Base-by-base conservation (phyloP, 768 basidiomycete genomes). In the Rhizopogon sp. region DNA sequence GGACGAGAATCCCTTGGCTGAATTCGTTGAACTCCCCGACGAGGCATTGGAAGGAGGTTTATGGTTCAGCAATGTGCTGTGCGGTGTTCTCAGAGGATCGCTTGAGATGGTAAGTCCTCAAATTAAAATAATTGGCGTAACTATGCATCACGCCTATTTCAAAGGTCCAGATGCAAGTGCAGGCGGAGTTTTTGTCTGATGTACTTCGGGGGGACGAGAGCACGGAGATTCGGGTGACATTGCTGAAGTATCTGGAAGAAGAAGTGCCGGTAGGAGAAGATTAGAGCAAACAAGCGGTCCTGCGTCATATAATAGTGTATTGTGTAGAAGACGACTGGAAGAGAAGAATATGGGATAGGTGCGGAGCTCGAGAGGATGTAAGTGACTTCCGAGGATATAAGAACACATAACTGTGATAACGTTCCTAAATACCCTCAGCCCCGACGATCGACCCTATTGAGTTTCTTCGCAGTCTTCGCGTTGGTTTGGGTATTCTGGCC, bases 1-100 rank as follows among this genome's bases (percentile, higher is more conserved):
- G 6, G 97, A 98, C 53, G 97, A 99, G 67, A 99, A 99, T 66
- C 97, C 97, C 0, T 69, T 99, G 56, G 85, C 94, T 7, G 97
- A 99, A 64, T 98, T 99, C 70, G 96, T 96, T 22, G 97, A 98
- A 66, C 78, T 99, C 20, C 96, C 97, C 0, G 90, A 94, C 50
- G 94, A 97, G 61, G 93, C 83, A 2, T 74, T 95, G 28, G 91
- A 96, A 65, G 93, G 93, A 16, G 95, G 93, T 1, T 72, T 99
- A 37, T 97, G 93, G 92, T 98, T 94, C 70, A 94, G 91, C 71
- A 98, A 98, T 70, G 87, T 98, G 42, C 75, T 97, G 1, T 96
- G 94, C 64, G 97, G 97, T 5, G 96, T 98, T 7, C 70, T 98
- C 47, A 76, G 95, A 51, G 97, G 97, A 3, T 84, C 94, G 37